Percentiles rank a stretch among this genome's conserved stretches.
Conservation (phyloP, 2,329 filamentous ascomycete genomes). For the Rhinocladiella mackenziei region DNA sequence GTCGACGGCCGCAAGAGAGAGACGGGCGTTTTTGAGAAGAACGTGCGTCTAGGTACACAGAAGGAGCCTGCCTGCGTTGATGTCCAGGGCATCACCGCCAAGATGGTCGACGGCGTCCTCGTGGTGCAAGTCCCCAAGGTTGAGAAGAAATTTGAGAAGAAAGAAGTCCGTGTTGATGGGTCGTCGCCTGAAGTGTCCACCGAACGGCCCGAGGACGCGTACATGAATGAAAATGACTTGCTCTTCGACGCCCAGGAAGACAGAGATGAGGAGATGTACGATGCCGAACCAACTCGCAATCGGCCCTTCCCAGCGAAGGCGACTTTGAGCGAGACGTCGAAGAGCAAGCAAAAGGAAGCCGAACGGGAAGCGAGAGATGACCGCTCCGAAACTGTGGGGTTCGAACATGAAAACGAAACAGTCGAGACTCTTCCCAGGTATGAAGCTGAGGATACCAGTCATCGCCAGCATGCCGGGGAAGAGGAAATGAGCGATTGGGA, state of each 20-base stretch:
- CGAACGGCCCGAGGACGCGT: constrained; percentile 31
- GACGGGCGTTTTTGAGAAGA: constrained; percentile 70
- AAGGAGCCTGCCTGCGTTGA: constrained; percentile 61
- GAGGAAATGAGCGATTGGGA: constrained; percentile 28
- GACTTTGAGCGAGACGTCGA: constrained; percentile 1
- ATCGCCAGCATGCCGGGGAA: constrained; percentile 20
- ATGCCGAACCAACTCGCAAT: constrained; percentile 10
- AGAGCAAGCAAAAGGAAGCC: constrained; percentile 28
- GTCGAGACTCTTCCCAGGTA: constrained; percentile 27
- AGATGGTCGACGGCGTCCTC: constrained; percentile 73
- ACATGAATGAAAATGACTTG: constrained; percentile 46
- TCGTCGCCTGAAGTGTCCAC: constrained; percentile 11
- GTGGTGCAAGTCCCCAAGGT: constrained; percentile 72
- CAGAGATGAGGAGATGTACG: constrained; percentile 20
- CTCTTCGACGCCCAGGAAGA: constrained; percentile 46
- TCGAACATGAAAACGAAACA: constrained; percentile 25
- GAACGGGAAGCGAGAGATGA: constrained; percentile 19
- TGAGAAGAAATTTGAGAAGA: constrained; percentile 49
- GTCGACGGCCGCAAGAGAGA: constrained; percentile 68
- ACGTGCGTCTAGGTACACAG: constrained; percentile 54
- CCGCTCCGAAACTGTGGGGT: constrained; percentile 31
- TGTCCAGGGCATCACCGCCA: constrained; percentile 64
- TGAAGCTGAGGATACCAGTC: constrained; percentile 23
- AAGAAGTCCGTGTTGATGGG: constrained; percentile 46
- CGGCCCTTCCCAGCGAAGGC: constrained; percentile 6